phyloP scores from a whole-genome alignment of 352 stramenopile genomes.

The Phytophthora podocarpi region DNA sequence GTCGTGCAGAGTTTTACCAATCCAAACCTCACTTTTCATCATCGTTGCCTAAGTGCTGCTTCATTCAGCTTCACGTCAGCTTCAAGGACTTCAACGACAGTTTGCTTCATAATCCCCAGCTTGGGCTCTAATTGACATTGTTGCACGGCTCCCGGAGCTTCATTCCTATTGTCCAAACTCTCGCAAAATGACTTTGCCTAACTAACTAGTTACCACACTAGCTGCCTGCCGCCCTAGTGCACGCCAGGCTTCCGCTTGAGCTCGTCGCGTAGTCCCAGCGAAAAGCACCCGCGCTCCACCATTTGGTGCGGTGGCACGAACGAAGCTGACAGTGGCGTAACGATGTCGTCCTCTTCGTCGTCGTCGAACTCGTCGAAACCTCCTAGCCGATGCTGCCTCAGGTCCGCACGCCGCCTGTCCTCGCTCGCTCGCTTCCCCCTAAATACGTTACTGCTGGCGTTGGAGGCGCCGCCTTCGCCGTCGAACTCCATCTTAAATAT shows the following conservation, averaged over 20 bases:
- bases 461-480: constrained; percentile 24
- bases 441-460: constrained; percentile 32
- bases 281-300: constrained; percentile 74
- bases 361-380: constrained; percentile 31
- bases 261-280: constrained; percentile 67
- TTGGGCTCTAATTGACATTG: constrained; percentile 19
- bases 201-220: constrained; percentile 22
- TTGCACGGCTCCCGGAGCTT: constrained; percentile 3
- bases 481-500: constrained; percentile 88
- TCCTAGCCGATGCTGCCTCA: constrained; percentile 18
- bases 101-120: constrained; percentile 16
- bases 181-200: constrained; percentile 11
- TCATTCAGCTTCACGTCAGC: no score
- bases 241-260: constrained; percentile 61
- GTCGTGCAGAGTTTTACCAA: no score
- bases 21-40: no score
- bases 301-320: constrained; percentile 81
- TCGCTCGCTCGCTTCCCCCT: constrained; percentile 20
- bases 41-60: no score
- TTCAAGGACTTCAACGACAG: no score
- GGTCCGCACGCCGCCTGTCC: constrained; percentile 2
- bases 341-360: constrained; percentile 29
- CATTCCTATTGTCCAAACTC: neutral
- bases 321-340: constrained; percentile 51
- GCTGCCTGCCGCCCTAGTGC: constrained; percentile 10